Base-by-base conservation (phyloP, 345 rosid species). In the Sonneratia alba region DNA sequence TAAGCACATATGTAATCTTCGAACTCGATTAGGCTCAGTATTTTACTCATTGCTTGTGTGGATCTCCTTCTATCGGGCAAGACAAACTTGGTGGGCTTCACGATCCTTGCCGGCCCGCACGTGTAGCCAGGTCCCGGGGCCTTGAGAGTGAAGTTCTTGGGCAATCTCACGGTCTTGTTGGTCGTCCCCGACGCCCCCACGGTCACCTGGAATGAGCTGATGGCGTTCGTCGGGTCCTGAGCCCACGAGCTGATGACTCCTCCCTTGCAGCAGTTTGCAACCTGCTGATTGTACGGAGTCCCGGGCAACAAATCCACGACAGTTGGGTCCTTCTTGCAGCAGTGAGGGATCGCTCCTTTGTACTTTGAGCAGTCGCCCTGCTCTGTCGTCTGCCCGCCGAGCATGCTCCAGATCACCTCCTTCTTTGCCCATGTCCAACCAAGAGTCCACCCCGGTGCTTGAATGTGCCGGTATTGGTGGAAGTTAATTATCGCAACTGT, bases 61-160 rank as follows among this genome's bases (percentile, higher is more conserved):
- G 78, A 77, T 82, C 99, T 90, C 73, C 98, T 87, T 65, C 83
- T 83, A 77, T 94, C 98, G 0, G 89, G 0, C 0, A 90, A 57
- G 51, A 81, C 70, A 72, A 87, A 91, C 78, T 74, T 84, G n/a
- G 91, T 90, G 8, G 98, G 83, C 74, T 64, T 83, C 34, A 83
- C 98, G 73, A 87, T 45, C 80, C 87, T 94, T 18, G 89, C 96
- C 12, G 88, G 91, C 7, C 92, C 89, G 51, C 98, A 94, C 55
- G 97, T 87, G 77, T 94, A 94, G 13, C 97, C 98, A 34, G 97
- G 98, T 64, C 98, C 98, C 15, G 97, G 98, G 14, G 93, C 91
- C 75, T 67, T 78, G 67, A 92, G 84, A 64, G 92, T 95, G 81
- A 95, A 90, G 82, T 92, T 89, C 71, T 73, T 85, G 34, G 99